Evolutionary conservation across 768 basidiomycete genomes (phyloP).

Genomic region (Gyrodon lividus): DNA sequence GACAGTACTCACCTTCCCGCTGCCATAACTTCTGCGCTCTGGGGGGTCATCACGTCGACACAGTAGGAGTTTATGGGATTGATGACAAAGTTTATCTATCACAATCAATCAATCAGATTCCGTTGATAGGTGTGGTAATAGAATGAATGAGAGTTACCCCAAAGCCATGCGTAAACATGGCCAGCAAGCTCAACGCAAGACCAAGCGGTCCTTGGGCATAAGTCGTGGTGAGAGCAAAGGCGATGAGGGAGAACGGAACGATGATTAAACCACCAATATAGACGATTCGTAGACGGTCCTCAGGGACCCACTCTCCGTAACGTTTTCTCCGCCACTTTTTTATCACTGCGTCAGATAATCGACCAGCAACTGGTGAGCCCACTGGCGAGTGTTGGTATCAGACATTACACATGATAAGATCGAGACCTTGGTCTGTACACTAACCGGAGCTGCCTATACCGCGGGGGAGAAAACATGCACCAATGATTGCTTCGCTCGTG

Average conservation of each 20-base stretch:
- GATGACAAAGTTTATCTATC: conserved; percentile 51
- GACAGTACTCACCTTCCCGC: conserved; percentile 50
- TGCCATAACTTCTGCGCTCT: conserved; percentile 61
- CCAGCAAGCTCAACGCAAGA: conserved; percentile 45
- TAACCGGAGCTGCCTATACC: too few relatives aligned
- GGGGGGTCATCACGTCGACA: conserved; percentile 53
- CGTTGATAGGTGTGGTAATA: too few relatives aligned
- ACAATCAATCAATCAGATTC: background rate
- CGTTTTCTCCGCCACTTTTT: conserved; percentile 44
- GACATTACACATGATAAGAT: too few relatives aligned
- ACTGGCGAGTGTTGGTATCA: conserved; percentile 38
- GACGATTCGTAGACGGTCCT: conserved; percentile 56
- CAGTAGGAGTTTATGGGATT: conserved; percentile 52
- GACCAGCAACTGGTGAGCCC: conserved; percentile 56
- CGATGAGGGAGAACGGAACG: conserved; percentile 48
- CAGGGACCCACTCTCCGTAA: conserved; percentile 56
- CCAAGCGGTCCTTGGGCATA: conserved; percentile 48
- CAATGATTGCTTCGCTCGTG: background rate
- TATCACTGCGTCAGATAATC: conserved; percentile 52
- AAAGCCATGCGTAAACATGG: conserved; percentile 57
- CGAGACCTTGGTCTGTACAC: too few relatives aligned
- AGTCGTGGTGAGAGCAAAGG: conserved; percentile 44
- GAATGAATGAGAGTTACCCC: conserved; percentile 47
- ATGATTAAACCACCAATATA: conserved; percentile 42
- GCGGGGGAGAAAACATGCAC: conserved; percentile 1